Conservation (phyloP, 768 basidiomycete species). For the Suillus luteus region DNA sequence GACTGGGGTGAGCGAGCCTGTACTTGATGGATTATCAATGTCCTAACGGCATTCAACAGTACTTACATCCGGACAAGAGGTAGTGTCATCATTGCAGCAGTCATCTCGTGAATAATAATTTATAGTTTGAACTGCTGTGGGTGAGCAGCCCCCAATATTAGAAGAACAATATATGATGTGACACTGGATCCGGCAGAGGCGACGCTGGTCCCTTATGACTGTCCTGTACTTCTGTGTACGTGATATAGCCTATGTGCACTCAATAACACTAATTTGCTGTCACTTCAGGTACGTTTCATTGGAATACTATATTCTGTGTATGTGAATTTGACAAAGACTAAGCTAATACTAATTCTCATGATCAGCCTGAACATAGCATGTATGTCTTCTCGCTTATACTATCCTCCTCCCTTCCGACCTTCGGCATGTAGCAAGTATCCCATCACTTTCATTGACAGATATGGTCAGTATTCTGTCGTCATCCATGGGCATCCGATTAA, state of each 20-base stretch:
- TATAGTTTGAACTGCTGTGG: conserved; percentile 4
- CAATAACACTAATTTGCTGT: neutral
- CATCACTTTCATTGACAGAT: neutral
- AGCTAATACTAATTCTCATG: neutral
- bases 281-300: conserved; percentile 1
- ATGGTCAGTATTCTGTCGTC: neutral
- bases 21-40: neutral
- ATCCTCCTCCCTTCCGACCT: neutral
- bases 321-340: no score
- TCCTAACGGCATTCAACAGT: neutral
- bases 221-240: neutral
- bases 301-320: conserved; percentile 1
- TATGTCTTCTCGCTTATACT: neutral
- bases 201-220: conserved; percentile 2
- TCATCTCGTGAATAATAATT: neutral
- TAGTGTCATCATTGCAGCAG: neutral
- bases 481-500: neutral
- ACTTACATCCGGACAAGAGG: conserved; percentile 2
- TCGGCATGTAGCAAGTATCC: neutral
- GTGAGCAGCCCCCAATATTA: neutral
- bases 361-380: neutral
- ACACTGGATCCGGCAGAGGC: neutral
- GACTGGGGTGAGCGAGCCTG: neutral
- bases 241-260: neutral
- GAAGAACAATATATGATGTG: no score